These are phyloP conservation scores for Sporothrix luriei DNA, from an alignment of 2,329 filamentous ascomycete genomes.

Conservation along the genomic window DNA sequence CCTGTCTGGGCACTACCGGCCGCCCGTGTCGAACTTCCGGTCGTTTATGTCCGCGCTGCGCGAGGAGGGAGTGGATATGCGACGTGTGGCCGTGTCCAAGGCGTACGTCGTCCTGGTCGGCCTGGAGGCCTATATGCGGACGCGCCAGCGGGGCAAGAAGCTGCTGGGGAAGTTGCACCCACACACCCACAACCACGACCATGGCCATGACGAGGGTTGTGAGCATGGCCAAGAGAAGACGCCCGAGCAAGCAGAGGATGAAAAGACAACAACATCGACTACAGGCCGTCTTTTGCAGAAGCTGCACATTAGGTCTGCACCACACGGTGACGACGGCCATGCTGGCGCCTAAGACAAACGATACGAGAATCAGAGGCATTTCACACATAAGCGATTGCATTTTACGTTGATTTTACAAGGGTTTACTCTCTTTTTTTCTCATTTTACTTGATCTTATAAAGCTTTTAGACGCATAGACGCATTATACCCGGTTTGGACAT, in stretches of 20 bases:
- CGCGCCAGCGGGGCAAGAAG: slow-evolving; percentile 65
- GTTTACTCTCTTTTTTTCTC: too few species aligned
- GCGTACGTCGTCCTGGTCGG: slow-evolving; percentile 82
- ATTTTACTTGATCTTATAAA: background rate
- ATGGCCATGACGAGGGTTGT: background rate
- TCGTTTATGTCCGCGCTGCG: slow-evolving; percentile 75
- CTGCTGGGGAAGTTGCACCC: slow-evolving; percentile 41
- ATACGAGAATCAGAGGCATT: background rate
- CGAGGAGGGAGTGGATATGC: slow-evolving; percentile 76
- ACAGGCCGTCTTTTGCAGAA: slow-evolving; percentile 21
- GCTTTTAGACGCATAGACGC: background rate
- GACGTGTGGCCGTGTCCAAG: slow-evolving; percentile 74
- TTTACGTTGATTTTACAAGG: background rate
- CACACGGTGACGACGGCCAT: background rate
- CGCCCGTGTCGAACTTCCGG: slow-evolving; percentile 79
- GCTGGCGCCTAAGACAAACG: background rate
- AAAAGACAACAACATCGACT: background rate
- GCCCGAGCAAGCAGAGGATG: slow-evolving; percentile 6
- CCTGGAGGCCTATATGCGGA: slow-evolving; percentile 75
- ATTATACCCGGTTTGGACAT: slow-evolving; percentile 11
- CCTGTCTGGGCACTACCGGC: slow-evolving; percentile 79
- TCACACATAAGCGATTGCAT: background rate
- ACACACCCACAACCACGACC: background rate
- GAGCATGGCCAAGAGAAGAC: background rate
- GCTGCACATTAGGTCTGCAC: background rate